phyloP scores from a whole-genome alignment of 495 filamentous ascomycete genomes.

The Penicillium longicatenatum region DNA sequence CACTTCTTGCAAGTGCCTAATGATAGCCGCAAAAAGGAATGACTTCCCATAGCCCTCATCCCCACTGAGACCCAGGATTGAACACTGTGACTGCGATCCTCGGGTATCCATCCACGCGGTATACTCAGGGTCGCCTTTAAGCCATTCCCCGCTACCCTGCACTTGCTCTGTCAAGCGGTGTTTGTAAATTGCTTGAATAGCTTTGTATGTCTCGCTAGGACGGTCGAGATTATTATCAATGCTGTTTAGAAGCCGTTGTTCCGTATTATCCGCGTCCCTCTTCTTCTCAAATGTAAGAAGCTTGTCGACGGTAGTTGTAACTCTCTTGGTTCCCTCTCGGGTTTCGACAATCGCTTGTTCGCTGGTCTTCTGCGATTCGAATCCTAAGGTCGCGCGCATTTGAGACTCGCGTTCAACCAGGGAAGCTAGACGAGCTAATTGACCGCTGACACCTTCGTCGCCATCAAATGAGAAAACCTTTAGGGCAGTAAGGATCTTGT shows the following conservation, averaged over 20 bases:
- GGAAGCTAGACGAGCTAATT: conserved; percentile 18
- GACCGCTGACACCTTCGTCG: conserved; percentile 28
- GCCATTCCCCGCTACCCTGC: conserved; percentile 19
- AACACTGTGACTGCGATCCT: not conserved
- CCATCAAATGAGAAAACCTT: conserved; percentile 29
- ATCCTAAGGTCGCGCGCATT: conserved; percentile 25
- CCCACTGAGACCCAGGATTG: conserved; percentile 17
- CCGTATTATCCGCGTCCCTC: conserved; percentile 16
- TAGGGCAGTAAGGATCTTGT: conserved; percentile 30
- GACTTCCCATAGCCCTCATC: conserved; percentile 25
- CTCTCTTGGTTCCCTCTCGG: conserved; percentile 17
- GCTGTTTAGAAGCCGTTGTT: conserved; percentile 4
- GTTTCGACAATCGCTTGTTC: conserved; percentile 17
- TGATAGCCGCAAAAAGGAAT: conserved; percentile 19
- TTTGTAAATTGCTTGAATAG: conserved; percentile 5
- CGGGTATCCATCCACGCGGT: not conserved
- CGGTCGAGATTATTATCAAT: conserved; percentile 18
- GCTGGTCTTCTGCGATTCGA: conserved; percentile 22
- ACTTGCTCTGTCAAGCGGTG: conserved; percentile 13
- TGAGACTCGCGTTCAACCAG: conserved; percentile 27
- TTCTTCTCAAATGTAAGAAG: conserved; percentile 17
- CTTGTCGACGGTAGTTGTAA: conserved; percentile 17
- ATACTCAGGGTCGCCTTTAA: conserved; percentile 12
- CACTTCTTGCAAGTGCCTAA: conserved; percentile 9
- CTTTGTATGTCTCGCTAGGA: conserved; percentile 16